Conservation (phyloP, 2,329 filamentous ascomycete genomes). For the Colletotrichum lini region DNA sequence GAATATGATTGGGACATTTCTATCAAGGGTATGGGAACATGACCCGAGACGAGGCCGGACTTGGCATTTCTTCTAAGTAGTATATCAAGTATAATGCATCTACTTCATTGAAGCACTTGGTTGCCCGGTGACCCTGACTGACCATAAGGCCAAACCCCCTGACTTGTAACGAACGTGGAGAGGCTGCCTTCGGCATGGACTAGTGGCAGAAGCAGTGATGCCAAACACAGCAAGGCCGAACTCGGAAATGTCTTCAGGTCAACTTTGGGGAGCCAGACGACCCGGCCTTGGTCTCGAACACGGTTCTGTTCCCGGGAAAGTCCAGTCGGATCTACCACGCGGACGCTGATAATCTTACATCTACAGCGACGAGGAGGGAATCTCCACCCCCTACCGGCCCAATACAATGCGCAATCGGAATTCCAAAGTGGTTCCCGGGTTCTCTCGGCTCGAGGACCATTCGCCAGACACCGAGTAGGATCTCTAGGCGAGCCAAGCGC, state of each 20-base stretch:
- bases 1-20: slow-evolving; percentile 1
- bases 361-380: too few relatives aligned
- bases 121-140: background rate
- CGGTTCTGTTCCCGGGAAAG: too few relatives aligned
- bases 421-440: background rate
- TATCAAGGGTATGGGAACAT: background rate
- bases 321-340: too few relatives aligned
- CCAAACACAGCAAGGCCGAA: too few relatives aligned
- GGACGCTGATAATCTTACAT: too few relatives aligned
- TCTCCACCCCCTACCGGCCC: too few relatives aligned
- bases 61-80: slow-evolving; percentile 19
- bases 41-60: slow-evolving; percentile 8
- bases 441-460: background rate
- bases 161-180: background rate
- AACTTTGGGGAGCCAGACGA: too few relatives aligned
- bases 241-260: too few relatives aligned
- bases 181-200: background rate
- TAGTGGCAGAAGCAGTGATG: too few relatives aligned
- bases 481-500: background rate
- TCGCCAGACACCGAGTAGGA: background rate
- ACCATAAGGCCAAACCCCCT: background rate
- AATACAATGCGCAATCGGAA: background rate
- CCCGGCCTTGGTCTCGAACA: too few relatives aligned
- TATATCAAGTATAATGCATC: slow-evolving; percentile 15
- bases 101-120: background rate